Conservation (phyloP, 163 green algal species). For the Botryococcus braunii region DNA sequence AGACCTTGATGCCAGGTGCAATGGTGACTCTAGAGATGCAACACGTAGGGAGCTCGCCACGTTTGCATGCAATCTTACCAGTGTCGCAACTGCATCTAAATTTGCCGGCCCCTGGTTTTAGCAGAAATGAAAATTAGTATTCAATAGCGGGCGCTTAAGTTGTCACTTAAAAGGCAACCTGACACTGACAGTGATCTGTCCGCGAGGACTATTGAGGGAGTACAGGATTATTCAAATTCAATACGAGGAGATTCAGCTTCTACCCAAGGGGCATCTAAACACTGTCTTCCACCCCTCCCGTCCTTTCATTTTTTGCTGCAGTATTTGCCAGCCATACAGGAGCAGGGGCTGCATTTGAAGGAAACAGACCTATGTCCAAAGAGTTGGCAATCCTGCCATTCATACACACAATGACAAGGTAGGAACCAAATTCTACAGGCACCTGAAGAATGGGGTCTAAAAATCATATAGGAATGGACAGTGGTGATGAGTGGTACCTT, state of each 20-base stretch:
- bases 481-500: conserved; percentile 23
- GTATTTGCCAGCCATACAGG: background rate
- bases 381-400: background rate
- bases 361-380: background rate
- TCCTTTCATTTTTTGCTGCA: background rate
- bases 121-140: background rate
- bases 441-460: no score
- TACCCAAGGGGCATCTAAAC: background rate
- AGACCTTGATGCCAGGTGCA: conserved; percentile 45
- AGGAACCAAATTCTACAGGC: no score
- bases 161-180: background rate
- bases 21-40: conserved; percentile 32
- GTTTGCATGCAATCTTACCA: conserved; percentile 40
- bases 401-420: background rate
- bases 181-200: background rate
- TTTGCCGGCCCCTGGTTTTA: conserved; percentile 37
- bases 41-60: conserved; percentile 21
- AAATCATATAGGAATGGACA: background rate
- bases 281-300: background rate
- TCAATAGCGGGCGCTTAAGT: no score
- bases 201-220: background rate
- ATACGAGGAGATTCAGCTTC: background rate
- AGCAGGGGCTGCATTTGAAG: no score
- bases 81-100: conserved; percentile 38
- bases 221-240: background rate